Conservation (phyloP, 2,329 filamentous ascomycete species). For the Pseudocercospora cruenta region DNA sequence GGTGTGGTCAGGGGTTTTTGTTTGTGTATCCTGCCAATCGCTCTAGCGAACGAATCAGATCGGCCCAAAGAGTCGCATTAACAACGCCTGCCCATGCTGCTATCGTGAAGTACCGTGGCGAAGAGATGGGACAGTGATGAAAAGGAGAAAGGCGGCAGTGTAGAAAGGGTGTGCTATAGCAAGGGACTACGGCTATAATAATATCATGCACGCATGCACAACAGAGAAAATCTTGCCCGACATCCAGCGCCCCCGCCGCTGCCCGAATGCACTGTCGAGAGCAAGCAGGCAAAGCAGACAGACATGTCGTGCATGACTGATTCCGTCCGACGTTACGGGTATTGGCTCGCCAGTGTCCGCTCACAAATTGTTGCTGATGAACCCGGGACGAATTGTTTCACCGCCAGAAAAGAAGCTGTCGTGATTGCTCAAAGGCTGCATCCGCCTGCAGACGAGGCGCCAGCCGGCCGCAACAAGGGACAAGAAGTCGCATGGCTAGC, state of each 20-base stretch:
- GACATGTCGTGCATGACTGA: constrained; percentile 2
- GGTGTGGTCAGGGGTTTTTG: constrained; percentile 6
- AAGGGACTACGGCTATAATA: constrained; percentile 2
- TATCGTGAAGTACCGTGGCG: constrained; percentile 10
- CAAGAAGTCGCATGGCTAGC: background rate
- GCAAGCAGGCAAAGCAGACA: constrained; percentile 7
- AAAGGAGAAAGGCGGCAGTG: background rate
- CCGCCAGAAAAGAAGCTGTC: constrained; percentile 2
- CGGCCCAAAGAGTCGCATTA: background rate
- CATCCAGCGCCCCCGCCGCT: background rate
- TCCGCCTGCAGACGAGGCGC: constrained; percentile 4
- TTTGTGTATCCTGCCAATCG: constrained; percentile 1
- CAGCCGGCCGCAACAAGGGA: background rate
- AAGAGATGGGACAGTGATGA: constrained; percentile 1
- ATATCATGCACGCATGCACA: background rate
- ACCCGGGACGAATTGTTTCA: constrained; percentile 7
- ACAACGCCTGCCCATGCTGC: constrained; percentile 10
- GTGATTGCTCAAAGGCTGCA: constrained; percentile 7
- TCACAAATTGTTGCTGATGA: background rate
- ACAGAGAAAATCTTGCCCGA: constrained; percentile 9
- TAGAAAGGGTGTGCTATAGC: background rate
- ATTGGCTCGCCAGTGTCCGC: constrained; percentile 6
- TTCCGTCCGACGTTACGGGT: background rate
- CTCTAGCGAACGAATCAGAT: constrained; percentile 8
- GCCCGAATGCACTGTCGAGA: background rate